These are phyloP conservation scores for Sesbania bispinosa DNA, from an alignment of 306 rosid genomes.

Conservation along the genomic window DNA sequence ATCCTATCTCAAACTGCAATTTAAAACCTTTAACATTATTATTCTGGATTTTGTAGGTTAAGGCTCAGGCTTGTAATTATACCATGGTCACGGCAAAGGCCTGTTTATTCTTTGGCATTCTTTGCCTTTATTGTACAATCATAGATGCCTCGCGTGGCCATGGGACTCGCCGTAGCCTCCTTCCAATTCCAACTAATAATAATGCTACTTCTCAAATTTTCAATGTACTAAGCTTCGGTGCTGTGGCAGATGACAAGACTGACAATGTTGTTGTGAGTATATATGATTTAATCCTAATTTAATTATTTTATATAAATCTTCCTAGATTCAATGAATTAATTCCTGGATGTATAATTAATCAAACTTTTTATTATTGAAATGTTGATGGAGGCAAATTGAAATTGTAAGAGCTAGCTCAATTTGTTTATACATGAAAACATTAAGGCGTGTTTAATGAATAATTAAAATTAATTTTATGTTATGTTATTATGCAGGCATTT, in stretches of 20 bases:
- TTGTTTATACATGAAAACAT: neutral
- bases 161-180: constrained; percentile 33
- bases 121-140: constrained; percentile 25
- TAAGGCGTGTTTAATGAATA: neutral
- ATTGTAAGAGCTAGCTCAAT: neutral
- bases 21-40: constrained; percentile 26
- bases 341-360: neutral
- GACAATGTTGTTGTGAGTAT: constrained; percentile 37
- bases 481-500: constrained; percentile 51
- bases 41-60: neutral
- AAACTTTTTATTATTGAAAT: neutral
- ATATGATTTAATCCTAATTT: neutral
- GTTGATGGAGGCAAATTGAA: neutral
- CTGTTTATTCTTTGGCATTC: constrained; percentile 20
- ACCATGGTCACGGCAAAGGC: constrained; percentile 17
- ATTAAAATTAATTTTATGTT: neutral
- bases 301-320: neutral
- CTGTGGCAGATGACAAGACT: constrained; percentile 36
- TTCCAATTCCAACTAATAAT: too few relatives aligned
- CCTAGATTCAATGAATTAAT: neutral
- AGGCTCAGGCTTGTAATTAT: neutral
- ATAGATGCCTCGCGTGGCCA: constrained; percentile 18
- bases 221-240: constrained; percentile 48
- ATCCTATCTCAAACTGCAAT: constrained; percentile 1
- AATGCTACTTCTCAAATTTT: constrained; percentile 18